These are phyloP conservation scores for Pseudodiploospora longispora DNA, from an alignment of 2,329 filamentous ascomycete genomes.

Conservation along the genomic window DNA sequence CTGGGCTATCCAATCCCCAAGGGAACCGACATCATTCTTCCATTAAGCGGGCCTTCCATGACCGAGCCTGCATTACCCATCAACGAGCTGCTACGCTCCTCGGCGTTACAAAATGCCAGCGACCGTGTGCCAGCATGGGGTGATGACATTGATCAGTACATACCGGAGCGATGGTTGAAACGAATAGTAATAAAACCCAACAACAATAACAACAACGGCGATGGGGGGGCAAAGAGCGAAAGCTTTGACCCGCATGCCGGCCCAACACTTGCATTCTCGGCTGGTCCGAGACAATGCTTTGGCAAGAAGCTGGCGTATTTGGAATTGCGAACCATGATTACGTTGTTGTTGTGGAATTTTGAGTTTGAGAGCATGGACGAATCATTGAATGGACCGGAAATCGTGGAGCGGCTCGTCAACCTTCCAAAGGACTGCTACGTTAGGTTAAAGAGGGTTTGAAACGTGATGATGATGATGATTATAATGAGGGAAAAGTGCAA, in stretches of 20 bases:
- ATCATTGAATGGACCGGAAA: slow-evolving; percentile 12
- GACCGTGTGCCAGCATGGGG: slow-evolving; percentile 22
- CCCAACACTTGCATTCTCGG: slow-evolving; percentile 26
- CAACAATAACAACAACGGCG: background rate
- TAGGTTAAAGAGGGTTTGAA: slow-evolving; percentile 11
- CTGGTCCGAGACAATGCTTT: slow-evolving; percentile 30
- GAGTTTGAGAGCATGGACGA: slow-evolving; percentile 15
- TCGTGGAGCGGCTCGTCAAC: slow-evolving; percentile 17
- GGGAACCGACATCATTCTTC: slow-evolving; percentile 23
- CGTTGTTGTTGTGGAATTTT: slow-evolving; percentile 31
- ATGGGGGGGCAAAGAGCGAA: slow-evolving; percentile 8
- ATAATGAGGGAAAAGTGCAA: background rate
- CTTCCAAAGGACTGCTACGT: slow-evolving; percentile 19
- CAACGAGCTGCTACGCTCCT: slow-evolving; percentile 19
- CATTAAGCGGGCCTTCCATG: slow-evolving; percentile 20
- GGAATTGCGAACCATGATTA: slow-evolving; percentile 26
- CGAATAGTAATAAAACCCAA: background rate
- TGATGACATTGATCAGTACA: slow-evolving; percentile 21
- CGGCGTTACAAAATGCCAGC: slow-evolving; percentile 15
- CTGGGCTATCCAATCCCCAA: slow-evolving; percentile 25
- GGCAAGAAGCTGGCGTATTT: slow-evolving; percentile 29
- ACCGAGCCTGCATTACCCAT: slow-evolving; percentile 18
- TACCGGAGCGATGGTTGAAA: slow-evolving; percentile 30
- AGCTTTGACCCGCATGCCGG: slow-evolving; percentile 26
- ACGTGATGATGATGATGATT: background rate